phyloP scores from a whole-genome alignment of 2,329 filamentous ascomycete genomes.

The Sclerotinia sclerotiorum region DNA sequence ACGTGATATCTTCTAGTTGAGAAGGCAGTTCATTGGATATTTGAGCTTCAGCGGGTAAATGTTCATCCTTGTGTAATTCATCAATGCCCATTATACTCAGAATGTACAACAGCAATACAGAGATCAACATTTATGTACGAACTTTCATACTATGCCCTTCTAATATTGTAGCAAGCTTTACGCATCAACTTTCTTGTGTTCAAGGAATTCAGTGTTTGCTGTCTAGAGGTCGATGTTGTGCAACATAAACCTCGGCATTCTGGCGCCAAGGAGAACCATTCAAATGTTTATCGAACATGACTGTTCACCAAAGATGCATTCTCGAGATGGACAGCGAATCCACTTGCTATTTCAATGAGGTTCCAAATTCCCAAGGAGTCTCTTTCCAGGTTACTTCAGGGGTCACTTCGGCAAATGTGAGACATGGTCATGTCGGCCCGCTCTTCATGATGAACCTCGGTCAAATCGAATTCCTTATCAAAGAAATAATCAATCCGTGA shows the following conservation, averaged over 20 bases:
- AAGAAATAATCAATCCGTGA: neutral
- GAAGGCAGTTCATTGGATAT: neutral
- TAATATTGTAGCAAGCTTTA: too few species aligned
- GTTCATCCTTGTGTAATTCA: too few species aligned
- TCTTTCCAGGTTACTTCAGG: neutral
- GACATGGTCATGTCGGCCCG: neutral
- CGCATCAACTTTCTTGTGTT: neutral
- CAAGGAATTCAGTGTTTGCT: too few species aligned
- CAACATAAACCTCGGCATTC: neutral
- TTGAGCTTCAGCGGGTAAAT: too few species aligned
- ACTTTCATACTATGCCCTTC: neutral
- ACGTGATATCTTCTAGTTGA: neutral
- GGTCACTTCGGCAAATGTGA: neutral
- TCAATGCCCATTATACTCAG: neutral
- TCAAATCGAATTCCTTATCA: conserved; percentile 9
- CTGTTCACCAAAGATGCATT: neutral
- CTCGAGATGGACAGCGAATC: neutral
- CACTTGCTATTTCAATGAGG: neutral
- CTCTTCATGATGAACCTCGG: conserved; percentile 6
- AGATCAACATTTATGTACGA: neutral
- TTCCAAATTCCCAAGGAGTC: neutral
- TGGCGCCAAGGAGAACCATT: neutral
- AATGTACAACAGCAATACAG: neutral
- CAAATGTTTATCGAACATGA: neutral
- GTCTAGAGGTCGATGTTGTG: too few species aligned